These are phyloP conservation scores for Xylaria bambusicola DNA, from an alignment of 495 filamentous ascomycete genomes.

Conservation along the genomic window DNA sequence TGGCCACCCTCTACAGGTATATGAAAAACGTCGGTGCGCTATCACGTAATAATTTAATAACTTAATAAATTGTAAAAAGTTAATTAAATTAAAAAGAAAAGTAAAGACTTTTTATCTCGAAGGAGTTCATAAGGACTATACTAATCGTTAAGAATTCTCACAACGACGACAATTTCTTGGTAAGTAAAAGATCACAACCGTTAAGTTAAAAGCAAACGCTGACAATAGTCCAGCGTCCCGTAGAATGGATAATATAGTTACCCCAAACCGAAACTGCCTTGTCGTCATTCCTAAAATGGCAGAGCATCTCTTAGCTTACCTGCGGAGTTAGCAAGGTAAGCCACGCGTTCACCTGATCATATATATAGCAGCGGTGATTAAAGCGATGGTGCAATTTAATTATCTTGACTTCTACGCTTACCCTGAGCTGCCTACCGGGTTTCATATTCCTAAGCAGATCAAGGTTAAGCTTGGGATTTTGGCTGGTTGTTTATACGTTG, in stretches of 20 bases:
- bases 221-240: constrained; percentile 34
- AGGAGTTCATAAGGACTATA: constrained; percentile 37
- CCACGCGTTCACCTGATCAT: constrained; percentile 41
- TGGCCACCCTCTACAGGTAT: too few species aligned
- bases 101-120: constrained; percentile 38
- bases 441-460: constrained; percentile 45
- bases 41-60: too few species aligned
- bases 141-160: constrained; percentile 14
- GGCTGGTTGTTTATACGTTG: neutral
- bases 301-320: constrained; percentile 46
- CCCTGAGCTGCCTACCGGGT: constrained; percentile 40
- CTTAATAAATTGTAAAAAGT: too few species aligned
- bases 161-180: constrained; percentile 30
- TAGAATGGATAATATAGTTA: constrained; percentile 42
- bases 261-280: constrained; percentile 38
- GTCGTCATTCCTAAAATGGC: constrained; percentile 59
- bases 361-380: constrained; percentile 56
- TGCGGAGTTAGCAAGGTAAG: constrained; percentile 26
- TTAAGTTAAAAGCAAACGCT: constrained; percentile 11
- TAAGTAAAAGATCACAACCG: constrained; percentile 17
- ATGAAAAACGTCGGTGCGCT: too few species aligned
- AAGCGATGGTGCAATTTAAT: constrained; percentile 56
- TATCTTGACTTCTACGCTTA: constrained; percentile 48
- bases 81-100: too few species aligned
- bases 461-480: constrained; percentile 23